Conservation (phyloP, 495 filamentous ascomycete species). For the Chaetomium cochliodes region DNA sequence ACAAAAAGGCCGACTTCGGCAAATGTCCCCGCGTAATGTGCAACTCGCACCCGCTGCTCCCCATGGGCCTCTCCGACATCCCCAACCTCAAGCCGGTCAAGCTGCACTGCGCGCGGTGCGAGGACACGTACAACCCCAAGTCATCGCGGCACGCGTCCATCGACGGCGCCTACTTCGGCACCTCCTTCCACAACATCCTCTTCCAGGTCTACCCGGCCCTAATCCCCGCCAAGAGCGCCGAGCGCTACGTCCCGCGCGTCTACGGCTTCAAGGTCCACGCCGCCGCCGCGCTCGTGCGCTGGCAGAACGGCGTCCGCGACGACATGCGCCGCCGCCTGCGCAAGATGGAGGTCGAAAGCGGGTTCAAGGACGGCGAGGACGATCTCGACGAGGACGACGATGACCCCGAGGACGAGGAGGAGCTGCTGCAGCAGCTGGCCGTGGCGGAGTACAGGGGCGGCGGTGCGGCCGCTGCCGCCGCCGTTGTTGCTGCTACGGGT, state of each 20-base stretch:
- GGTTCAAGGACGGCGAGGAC: constrained; percentile 55
- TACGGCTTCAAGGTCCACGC: constrained; percentile 97
- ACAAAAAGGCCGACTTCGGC: constrained; percentile 96
- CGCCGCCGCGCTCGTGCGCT: constrained; percentile 79
- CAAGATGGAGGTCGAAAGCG: constrained; percentile 59
- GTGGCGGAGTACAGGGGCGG: not conserved
- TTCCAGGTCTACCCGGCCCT: constrained; percentile 96
- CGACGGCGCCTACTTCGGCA: constrained; percentile 97
- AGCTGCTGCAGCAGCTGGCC: not conserved
- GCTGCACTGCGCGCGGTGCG: constrained; percentile 93
- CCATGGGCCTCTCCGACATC: constrained; percentile 87
- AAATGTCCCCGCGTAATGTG: constrained; percentile 97
- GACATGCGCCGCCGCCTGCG: constrained; percentile 69
- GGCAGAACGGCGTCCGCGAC: constrained; percentile 79
- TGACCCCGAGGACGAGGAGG: constrained; percentile 35
- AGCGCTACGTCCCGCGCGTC: constrained; percentile 82
- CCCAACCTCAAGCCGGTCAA: constrained; percentile 85
- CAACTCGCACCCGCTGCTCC: constrained; percentile 83
- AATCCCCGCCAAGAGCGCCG: constrained; percentile 77
- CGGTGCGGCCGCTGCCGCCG: not conserved
- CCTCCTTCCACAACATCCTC: constrained; percentile 96
- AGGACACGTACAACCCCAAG: constrained; percentile 98
- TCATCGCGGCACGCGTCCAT: constrained; percentile 92
- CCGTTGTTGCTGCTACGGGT: not conserved
- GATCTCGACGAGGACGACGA: constrained; percentile 45